phyloP scores from a whole-genome alignment of 352 stramenopile species.

The Aphanomyces stellatus region DNA sequence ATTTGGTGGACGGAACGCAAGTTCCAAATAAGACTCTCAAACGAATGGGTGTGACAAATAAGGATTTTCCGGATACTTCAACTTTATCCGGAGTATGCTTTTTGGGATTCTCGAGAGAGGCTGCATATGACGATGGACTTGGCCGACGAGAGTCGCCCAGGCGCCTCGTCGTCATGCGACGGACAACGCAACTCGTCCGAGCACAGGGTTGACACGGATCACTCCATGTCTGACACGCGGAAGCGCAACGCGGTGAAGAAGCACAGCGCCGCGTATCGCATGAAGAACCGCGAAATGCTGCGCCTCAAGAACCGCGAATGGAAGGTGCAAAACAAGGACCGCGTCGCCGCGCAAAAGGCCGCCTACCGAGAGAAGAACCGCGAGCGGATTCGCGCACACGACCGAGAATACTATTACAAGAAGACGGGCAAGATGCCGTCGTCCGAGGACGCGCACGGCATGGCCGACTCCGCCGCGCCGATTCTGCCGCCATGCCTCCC shows the following conservation, averaged over 20 bases:
- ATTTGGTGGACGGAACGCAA: too few relatives aligned
- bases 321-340: background rate
- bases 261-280: background rate
- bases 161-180: too few relatives aligned
- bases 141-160: too few relatives aligned
- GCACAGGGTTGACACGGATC: too few relatives aligned
- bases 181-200: too few relatives aligned
- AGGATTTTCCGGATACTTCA: too few relatives aligned
- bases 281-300: background rate
- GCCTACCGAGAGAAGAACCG: background rate
- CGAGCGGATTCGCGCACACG: background rate
- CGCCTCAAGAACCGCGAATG: background rate
- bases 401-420: background rate
- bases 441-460: background rate
- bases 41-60: too few relatives aligned
- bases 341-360: background rate
- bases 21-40: too few relatives aligned
- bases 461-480: background rate
- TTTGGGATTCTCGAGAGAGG: too few relatives aligned
- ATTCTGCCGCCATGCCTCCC: background rate
- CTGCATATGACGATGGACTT: too few relatives aligned
- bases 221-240: too few relatives aligned
- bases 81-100: too few relatives aligned
- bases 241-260: background rate
- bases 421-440: background rate